Conservation (phyloP, 805 yeast species). For the Myxozyma sirexii region DNA sequence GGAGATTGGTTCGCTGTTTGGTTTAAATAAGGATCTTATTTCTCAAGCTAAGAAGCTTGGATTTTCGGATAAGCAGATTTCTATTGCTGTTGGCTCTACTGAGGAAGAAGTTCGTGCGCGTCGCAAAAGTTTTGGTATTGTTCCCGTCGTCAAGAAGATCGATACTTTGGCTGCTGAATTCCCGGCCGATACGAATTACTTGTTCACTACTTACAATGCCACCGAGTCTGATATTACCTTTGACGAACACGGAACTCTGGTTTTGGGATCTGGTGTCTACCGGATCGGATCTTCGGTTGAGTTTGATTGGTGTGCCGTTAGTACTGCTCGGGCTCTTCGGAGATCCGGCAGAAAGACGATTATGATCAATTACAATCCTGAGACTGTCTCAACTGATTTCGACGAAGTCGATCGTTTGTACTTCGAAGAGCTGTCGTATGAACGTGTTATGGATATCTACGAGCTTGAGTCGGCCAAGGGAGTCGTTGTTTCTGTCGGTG, state of each 20-base stretch:
- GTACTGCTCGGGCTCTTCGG: constrained; percentile 92
- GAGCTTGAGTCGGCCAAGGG: constrained; percentile 89
- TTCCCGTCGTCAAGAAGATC: constrained; percentile 94
- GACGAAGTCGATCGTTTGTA: constrained; percentile 97
- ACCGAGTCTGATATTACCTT: constrained; percentile 79
- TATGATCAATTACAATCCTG: constrained; percentile 98
- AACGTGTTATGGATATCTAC: constrained; percentile 95
- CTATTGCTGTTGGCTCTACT: constrained; percentile 65
- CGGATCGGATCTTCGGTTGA: constrained; percentile 98
- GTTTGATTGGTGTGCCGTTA: constrained; percentile 99
- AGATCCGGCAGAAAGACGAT: constrained; percentile 84
- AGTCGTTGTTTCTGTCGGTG: constrained; percentile 95
- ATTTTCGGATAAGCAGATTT: constrained; percentile 93
- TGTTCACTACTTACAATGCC: constrained; percentile 95
- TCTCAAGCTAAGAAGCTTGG: constrained; percentile 88
- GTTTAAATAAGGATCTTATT: constrained; percentile 69
- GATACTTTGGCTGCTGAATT: constrained; percentile 98
- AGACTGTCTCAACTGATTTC: constrained; percentile 96
- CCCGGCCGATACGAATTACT: constrained; percentile 95
- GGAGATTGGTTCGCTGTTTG: constrained; percentile 57
- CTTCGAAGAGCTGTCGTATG: constrained; percentile 92
- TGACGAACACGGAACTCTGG: constrained; percentile 89
- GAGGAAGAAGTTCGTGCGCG: constrained; percentile 82
- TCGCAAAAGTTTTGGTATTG: constrained; percentile 77
- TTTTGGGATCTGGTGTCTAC: constrained; percentile 98